Evolutionary conservation across 2,329 filamentous ascomycete genomes (phyloP), one percentile per base, ranked within the genome.

Genomic region (Cercospora sojina): DNA sequence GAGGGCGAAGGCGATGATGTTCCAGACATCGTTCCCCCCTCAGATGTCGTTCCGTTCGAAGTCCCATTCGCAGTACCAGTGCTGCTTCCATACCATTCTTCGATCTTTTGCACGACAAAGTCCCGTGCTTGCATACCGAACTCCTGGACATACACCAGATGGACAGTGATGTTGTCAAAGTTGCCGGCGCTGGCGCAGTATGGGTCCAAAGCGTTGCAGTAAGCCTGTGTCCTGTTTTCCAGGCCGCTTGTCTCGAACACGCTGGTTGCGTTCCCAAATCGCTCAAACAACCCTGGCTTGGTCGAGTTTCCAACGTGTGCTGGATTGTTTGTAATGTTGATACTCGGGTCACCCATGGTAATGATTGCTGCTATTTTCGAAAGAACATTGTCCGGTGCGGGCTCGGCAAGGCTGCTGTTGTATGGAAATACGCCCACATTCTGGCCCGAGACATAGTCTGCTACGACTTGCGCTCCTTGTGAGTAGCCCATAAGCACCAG

Each of bases 401-500:
- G 63, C 23, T 66, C 53, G n/a, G 31, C 53, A 25, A 70, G 20
- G 18, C 29, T 53, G 20, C 41, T 53, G 64, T 71, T 71, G 47
- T 60, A 41, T 3, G 67, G 64, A 55, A 71, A 70, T 1, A 18
- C 58, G 5, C 16, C 31, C n/a, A 67, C 65, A 10, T 64, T 59
- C 31, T 70, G 70, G 12, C 70, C 70, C 9, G 64, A 64, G 25
- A 71, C 59, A 23, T 65, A 64, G 41, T 73, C 67, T 35, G 61
- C 47, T 1, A 65, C 57, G 20, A 73, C 69, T 47, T 72, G 70
- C 4, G 69, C 69, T n/a, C 71, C 71, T 62, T 73, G 71, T 6
- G 70, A 72, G 51, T 72, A 72, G 13, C 71, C 71, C 65, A 69
- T 70, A 3, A 71, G 31, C 0, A 71, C 67, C 3, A 73, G 55